These are phyloP conservation scores for Clonostachys byssicola DNA, from an alignment of 2,329 filamentous ascomycete species.

Conservation along the genomic window DNA sequence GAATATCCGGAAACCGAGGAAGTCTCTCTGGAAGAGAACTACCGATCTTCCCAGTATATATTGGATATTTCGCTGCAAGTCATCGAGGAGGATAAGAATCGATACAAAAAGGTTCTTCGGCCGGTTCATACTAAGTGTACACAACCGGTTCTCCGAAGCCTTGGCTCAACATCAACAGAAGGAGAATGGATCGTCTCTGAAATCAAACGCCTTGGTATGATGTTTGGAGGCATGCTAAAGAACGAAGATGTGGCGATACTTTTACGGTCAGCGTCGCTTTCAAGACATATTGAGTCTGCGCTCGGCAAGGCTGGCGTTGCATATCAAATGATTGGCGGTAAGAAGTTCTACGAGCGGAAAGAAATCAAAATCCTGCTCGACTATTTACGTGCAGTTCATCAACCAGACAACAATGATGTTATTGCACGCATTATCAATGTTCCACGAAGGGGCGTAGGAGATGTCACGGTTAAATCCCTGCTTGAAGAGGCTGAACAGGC, in stretches of 20 bases:
- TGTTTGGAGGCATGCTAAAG: constrained; percentile 71
- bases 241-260: constrained; percentile 81
- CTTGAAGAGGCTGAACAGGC: constrained; percentile 71
- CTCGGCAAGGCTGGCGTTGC: constrained; percentile 77
- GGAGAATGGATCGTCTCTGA: constrained; percentile 87
- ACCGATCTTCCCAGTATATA: constrained; percentile 85
- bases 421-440: constrained; percentile 80
- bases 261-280: constrained; percentile 78
- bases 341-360: constrained; percentile 84
- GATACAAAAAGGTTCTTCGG: constrained; percentile 75
- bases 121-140: constrained; percentile 79
- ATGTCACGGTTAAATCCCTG: constrained; percentile 69
- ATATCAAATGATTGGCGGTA: constrained; percentile 88
- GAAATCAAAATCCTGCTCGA: constrained; percentile 87
- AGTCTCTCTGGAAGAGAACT: constrained; percentile 88
- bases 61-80: constrained; percentile 75
- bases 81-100: constrained; percentile 81
- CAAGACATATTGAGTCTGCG: constrained; percentile 79
- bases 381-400: constrained; percentile 80
- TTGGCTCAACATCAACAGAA: constrained; percentile 68
- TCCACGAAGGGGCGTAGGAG: constrained; percentile 77
- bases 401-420: constrained; percentile 84
- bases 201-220: constrained; percentile 63
- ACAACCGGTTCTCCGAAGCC: constrained; percentile 72
- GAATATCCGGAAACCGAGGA: constrained; percentile 77